Evolutionary conservation across 257 asterid species (phyloP).

Genomic region (Perilla frutescens): DNA sequence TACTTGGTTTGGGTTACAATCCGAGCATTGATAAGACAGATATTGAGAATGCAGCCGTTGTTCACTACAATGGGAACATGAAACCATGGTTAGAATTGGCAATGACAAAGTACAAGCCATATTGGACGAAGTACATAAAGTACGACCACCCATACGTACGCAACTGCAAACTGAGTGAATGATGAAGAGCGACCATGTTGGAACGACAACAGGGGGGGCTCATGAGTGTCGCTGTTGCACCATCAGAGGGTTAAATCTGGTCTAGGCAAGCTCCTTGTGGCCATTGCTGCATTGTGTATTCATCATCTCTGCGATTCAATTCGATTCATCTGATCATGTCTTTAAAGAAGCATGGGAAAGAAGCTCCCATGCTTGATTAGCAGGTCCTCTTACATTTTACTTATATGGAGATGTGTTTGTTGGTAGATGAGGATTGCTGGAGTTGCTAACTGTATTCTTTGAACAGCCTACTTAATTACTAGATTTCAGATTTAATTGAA

Average conservation of each 20-base stretch:
- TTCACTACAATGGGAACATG: conserved; percentile 98
- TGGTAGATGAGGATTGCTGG: conserved; percentile 27
- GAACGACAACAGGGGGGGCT: conserved; percentile 26
- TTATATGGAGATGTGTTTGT: conserved; percentile 31
- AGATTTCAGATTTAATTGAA: conserved; percentile 35
- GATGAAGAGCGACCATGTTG: conserved; percentile 34
- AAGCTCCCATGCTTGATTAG: conserved; percentile 34
- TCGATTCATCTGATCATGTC: conserved; percentile 42
- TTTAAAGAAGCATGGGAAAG: conserved; percentile 32
- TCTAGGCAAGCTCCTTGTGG: conserved; percentile 32
- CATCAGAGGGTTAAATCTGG: conserved; percentile 24
- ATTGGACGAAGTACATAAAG: conserved; percentile 87
- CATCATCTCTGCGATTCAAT: conserved; percentile 41
- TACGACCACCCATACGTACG: conserved; percentile 79
- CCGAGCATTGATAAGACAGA: conserved; percentile 82
- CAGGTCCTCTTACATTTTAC: conserved; percentile 26
- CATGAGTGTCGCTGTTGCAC: conserved; percentile 18
- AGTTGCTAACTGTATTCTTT: conserved; percentile 46
- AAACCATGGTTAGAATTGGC: conserved; percentile 99
- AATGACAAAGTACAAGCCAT: conserved; percentile 86
- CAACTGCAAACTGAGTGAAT: conserved; percentile 77
- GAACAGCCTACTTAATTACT: conserved; percentile 29
- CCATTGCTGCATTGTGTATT: conserved; percentile 37
- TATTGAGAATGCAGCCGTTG: conserved; percentile 91
- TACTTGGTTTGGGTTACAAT: conserved; percentile 93